Evolutionary conservation across 129 eudicot species (phyloP).

Genomic region (Artemisia tridentata): DNA sequence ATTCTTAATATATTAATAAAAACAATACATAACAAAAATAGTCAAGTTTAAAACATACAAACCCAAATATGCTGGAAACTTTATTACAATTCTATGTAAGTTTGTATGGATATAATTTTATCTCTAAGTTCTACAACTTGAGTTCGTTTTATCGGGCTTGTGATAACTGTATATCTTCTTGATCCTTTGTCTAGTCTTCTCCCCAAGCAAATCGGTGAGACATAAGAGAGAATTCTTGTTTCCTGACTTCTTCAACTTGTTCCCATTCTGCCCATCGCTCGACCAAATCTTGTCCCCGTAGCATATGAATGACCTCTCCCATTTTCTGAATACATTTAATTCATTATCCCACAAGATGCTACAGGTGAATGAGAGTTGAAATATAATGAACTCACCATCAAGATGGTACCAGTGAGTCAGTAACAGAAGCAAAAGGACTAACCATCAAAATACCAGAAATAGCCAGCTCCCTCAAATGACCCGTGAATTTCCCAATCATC

Average conservation of each 20-base stretch:
- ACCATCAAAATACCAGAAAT: no score
- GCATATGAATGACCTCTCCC: constrained; percentile 68
- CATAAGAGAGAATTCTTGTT: constrained; percentile 56
- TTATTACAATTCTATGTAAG: constrained; percentile 24
- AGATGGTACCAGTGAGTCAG: no score
- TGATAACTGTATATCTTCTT: no score
- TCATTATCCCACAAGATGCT: no score
- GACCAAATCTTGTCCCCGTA: constrained; percentile 72
- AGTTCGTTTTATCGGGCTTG: constrained; percentile 41
- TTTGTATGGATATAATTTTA: neutral
- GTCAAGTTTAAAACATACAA: constrained; percentile 10
- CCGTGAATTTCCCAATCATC: no score
- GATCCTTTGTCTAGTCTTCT: constrained; percentile 75
- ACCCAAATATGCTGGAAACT: neutral
- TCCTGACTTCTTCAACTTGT: constrained; percentile 62
- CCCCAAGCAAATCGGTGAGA: constrained; percentile 72
- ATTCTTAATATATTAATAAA: no score
- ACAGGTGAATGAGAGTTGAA: no score
- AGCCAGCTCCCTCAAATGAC: no score
- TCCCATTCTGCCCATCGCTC: constrained; percentile 98
- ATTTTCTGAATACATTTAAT: no score
- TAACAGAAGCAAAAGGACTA: no score
- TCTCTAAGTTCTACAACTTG: neutral
- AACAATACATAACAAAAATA: no score
- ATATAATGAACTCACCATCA: no score